Evolutionary conservation across 192 early-diverging fungal genomes (phyloP).

Genomic region (Spizellomyces punctatus): DNA sequence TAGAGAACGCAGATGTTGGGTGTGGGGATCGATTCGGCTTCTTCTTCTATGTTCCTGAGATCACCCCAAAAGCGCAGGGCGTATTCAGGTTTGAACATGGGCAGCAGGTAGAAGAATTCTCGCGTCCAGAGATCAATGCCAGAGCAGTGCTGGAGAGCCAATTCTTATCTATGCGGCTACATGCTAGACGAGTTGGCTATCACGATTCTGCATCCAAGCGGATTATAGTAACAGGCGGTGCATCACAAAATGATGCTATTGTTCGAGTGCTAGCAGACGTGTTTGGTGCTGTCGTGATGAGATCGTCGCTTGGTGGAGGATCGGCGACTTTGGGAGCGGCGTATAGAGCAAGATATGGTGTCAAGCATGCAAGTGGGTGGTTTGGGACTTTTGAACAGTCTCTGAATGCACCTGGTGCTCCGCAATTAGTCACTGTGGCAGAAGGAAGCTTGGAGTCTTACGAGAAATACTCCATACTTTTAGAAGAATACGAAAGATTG

Average conservation of each 20-base stretch:
- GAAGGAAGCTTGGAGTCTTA: background rate
- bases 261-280: slow-evolving; percentile 68
- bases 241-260: slow-evolving; percentile 59
- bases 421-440: no score
- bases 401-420: background rate
- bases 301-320: slow-evolving; percentile 36
- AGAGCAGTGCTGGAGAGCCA: slow-evolving; percentile 77
- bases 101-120: slow-evolving; percentile 21
- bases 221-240: slow-evolving; percentile 77
- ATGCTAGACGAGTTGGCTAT: slow-evolving; percentile 18
- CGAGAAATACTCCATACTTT: background rate
- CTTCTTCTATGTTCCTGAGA: slow-evolving; percentile 75
- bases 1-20: slow-evolving; percentile 23
- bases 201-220: slow-evolving; percentile 20
- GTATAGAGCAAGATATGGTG: slow-evolving; percentile 46
- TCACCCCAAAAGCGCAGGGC: slow-evolving; percentile 72
- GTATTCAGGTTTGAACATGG: slow-evolving; percentile 59
- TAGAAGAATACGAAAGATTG: background rate
- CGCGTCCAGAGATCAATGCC: slow-evolving; percentile 38
- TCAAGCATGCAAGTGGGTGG: background rate
- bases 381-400: background rate
- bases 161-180: slow-evolving; percentile 67
- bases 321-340: slow-evolving; percentile 67
- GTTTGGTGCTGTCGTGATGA: slow-evolving; percentile 66
- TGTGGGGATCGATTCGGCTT: slow-evolving; percentile 58